Evolutionary conservation across 2,329 filamentous ascomycete species (phyloP), one percentile per base, ranked within the genome.

Genomic region (Fusarium longipes): DNA sequence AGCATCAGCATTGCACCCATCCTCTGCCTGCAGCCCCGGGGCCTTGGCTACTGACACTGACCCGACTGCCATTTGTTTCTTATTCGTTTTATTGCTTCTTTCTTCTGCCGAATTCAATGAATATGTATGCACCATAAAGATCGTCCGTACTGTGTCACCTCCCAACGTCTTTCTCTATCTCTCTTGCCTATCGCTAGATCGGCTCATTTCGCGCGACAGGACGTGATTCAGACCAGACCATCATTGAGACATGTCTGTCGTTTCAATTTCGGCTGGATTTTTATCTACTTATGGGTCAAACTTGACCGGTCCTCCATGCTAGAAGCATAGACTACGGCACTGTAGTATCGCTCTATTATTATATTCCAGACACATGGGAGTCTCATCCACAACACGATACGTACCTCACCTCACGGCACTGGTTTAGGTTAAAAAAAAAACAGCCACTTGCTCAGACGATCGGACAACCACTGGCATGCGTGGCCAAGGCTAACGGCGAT

Each of bases 231-330:
- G 29, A 25, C 45, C 33, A 66, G 27, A 48, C 39, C 50, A 53
- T 57, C 57, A 42, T 57, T 61, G 53, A 70, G 70, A 71, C 57
- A 62, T 59, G 57, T 56, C 59, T 63, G 40, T 29, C 43, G 43
- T 72, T 67, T 63, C 68, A 59, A 59, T 63, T 57, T 54, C 48
- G 52, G 50, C 62, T 59, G 57, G 59, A 30, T 44, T 40, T 43
- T 44, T 50, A 49, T 57, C 17, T 36, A 22, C 12, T 4, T 25
- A 48, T 11, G 30, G 30, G 44, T 48, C 44, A 33, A 35, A 48
- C 30, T 18, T 33, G 44, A 30, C 30, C 38, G n/a, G 36, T 29
- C 27, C 32, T 63, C 38, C 30, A 35, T 48, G 44, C 32, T 18
- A 32, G 18, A 25, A 25, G 17, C 30, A 48, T 8, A 48, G 45